Evolutionary conservation across 1,139 yeast species (phyloP).

Genomic region (Candida smagusa): DNA sequence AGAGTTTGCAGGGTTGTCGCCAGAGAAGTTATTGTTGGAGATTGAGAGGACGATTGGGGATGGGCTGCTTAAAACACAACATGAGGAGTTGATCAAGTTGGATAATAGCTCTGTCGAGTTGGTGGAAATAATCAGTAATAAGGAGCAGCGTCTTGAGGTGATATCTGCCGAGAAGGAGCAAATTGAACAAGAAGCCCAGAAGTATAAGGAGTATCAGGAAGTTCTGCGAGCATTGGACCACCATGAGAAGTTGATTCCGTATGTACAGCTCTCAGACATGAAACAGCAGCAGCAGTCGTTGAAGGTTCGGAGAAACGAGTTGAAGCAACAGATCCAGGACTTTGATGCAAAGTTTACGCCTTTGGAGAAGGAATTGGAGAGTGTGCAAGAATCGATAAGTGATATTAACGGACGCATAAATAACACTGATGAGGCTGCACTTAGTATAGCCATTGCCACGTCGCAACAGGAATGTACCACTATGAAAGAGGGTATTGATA

Average conservation of each 20-base stretch:
- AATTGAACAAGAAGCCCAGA: slow-evolving; percentile 38
- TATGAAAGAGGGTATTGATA: slow-evolving; percentile 19
- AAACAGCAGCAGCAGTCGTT: slow-evolving; percentile 40
- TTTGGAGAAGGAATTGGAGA: slow-evolving; percentile 17
- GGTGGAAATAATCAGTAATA: slow-evolving; percentile 24
- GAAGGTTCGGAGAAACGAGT: slow-evolving; percentile 41
- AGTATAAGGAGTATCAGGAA: slow-evolving; percentile 36
- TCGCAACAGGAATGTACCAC: slow-evolving; percentile 15
- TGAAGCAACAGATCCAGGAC: slow-evolving; percentile 24
- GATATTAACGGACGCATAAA: slow-evolving; percentile 8
- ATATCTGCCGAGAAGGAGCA: slow-evolving; percentile 29
- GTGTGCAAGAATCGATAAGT: slow-evolving; percentile 10
- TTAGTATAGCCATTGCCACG: slow-evolving; percentile 5
- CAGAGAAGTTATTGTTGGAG: slow-evolving; percentile 70
- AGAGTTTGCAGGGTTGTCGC: slow-evolving; percentile 79
- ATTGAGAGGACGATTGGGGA: slow-evolving; percentile 81
- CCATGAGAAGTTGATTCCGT: slow-evolving; percentile 56
- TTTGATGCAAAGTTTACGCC: slow-evolving; percentile 34
- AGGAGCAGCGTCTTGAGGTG: slow-evolving; percentile 26
- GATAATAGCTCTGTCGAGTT: slow-evolving; percentile 40
- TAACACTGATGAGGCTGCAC: slow-evolving; percentile 4
- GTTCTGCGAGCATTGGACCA: slow-evolving; percentile 42
- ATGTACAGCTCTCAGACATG: slow-evolving; percentile 56
- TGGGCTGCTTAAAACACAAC: slow-evolving; percentile 53
- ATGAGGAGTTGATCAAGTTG: slow-evolving; percentile 52